Evolutionary conservation across 2,329 filamentous ascomycete species (phyloP).

Genomic region (Colletotrichum orchidophilum): DNA sequence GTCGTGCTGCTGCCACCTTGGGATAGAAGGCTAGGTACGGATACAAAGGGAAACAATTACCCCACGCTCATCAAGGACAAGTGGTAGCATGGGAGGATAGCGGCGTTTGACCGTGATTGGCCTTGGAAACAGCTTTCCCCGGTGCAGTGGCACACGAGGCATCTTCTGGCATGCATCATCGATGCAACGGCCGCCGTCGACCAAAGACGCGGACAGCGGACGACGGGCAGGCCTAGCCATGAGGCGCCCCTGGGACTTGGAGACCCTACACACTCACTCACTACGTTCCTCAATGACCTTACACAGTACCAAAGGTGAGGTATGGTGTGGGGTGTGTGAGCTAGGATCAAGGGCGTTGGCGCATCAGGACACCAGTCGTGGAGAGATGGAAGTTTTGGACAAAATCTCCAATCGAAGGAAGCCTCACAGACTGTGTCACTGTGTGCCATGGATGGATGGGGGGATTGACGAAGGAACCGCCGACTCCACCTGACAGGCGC

Average conservation of each 20-base stretch:
- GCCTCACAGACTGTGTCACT: too few relatives aligned
- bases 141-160: neutral
- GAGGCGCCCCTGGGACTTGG: neutral
- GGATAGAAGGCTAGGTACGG: conserved; percentile 8
- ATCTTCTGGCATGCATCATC: neutral
- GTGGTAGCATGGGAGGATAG: neutral
- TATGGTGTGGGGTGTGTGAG: neutral
- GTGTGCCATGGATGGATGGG: neutral
- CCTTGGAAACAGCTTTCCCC: neutral
- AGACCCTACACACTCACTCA: neutral
- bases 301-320: neutral
- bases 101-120: conserved; percentile 6
- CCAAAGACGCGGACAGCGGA: neutral
- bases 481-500: conserved; percentile 11
- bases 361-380: conserved; percentile 8
- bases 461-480: conserved; percentile 14
- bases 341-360: conserved; percentile 2
- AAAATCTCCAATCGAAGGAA: too few relatives aligned
- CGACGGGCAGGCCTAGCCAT: conserved; percentile 2
- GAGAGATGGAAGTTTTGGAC: conserved; percentile 14
- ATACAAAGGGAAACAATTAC: conserved; percentile 21
- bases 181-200: neutral
- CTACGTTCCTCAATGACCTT: too few relatives aligned
- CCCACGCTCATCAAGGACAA: conserved; percentile 18
- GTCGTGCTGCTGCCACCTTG: neutral